Evolutionary conservation across 164 flowering plant genomes (phyloP), one percentile per base, ranked within the genome.

Genomic region (Chloranthus sessilifolius): DNA sequence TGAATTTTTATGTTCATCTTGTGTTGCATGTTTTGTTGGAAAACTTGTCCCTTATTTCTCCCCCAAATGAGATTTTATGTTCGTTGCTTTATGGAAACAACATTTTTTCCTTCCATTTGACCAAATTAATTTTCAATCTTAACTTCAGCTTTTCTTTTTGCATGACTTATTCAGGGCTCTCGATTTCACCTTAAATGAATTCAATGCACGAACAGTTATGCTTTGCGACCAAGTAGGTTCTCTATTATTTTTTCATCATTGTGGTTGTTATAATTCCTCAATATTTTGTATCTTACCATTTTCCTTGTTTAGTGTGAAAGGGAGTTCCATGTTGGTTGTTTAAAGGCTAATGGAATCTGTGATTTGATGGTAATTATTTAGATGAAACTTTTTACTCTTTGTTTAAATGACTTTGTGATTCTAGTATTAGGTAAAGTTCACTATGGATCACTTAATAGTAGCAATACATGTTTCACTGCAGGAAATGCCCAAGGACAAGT

Each of bases 241-340:
- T 53, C 16, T 23, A 15, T 36, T 17, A 34, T n/a, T 51, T 16
- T 28, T 25, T 11, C 42, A 2, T 28, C 16, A 22, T 29, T 33
- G 4, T 14, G 38, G 16, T 49, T 44, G n/a, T n/a, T n/a, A n/a
- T n/a, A n/a, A 7, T 43, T 25, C 5, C 57, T 15, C n/a, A n/a
- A n/a, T n/a, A n/a, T 6, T 37, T 41, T 61, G n/a, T 30, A 52
- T 33, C 43, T 61, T n/a, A n/a, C n/a, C 22, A 28, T 62, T 40
- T 50, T 38, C n/a, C n/a, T 47, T 61, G 29, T 63, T 34, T 16
- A 91, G 96, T 88, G 98, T 71, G 98, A 91, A 60, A 88, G 73
- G 74, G 96, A 91, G 60, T 85, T 59, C 50, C 96, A 88, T 61
- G 88, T 91, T 63, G 88, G 90, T 42, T 91, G 98, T 63, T 53